Evolutionary conservation across 208 protist species (phyloP), one percentile per base, ranked within the genome.

Genomic region (Leishmania gerbilli): DNA sequence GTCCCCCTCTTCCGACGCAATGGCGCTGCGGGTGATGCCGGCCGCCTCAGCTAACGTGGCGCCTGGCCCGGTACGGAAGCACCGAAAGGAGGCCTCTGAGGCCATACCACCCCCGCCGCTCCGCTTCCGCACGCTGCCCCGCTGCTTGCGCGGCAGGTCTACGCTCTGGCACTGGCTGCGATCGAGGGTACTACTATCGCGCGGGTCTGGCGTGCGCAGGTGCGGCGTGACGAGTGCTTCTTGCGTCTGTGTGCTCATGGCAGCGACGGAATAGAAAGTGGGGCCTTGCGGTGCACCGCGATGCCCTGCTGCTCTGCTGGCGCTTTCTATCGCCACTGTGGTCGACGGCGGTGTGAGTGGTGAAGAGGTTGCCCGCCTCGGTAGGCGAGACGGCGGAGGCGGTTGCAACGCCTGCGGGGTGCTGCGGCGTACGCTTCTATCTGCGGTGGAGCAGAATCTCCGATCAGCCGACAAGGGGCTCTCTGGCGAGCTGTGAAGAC

Each of bases 321-420:
- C 31, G 13, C 74, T 37, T 7, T 34, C 64, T 24, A 15, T 11
- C 31, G 45, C 56, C 7, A 1, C 64, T 0, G 45, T 76, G 19
- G 65, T 74, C 49, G 40, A 58, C 3, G 51, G 55, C 37, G 56
- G 34, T 5, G n/a, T 40, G 7, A 45, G 42, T 40, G 79, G 42
- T n/a, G 71, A 60, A 7, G 55, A 24, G 7, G 71, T 60, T n/a
- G 72, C 64, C 3, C 71, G 81, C n/a, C 42, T 72, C 8, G 76
- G 56, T 42, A 84, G 47, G 13, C 60, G 81, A 37, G 49, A 17
- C 65, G 81, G 81, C 15, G 75, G 81, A 1, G 47, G 49, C 19
- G 71, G 49, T 74, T 51, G 75, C 31, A 51, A 2, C 1, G 45
- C 58, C 62, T 13, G 7, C 60, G 27, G 58, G 13, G 74, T 53